Conservation (phyloP, 345 rosid species). For the Salix dunnii region DNA sequence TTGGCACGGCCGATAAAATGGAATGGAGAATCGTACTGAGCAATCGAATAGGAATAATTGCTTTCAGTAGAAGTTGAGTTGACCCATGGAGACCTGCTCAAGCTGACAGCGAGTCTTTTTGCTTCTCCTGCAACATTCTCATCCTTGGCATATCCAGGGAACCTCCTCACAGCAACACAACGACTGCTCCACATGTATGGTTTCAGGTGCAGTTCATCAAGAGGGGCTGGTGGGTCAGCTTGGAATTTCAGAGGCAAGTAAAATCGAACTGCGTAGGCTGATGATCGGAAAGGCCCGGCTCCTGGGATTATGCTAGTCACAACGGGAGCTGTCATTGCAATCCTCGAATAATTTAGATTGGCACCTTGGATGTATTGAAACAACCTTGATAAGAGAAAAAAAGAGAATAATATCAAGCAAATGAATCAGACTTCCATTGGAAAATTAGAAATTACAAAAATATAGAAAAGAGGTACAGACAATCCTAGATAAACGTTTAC, state of each 20-base stretch:
- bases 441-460: background rate
- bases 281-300: constrained; percentile 58
- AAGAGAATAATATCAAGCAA: background rate
- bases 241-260: constrained; percentile 60
- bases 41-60: constrained; percentile 51
- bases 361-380: constrained; percentile 70
- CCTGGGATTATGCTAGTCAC: constrained; percentile 62
- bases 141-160: constrained; percentile 61
- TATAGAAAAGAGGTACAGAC: background rate
- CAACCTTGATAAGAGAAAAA: constrained; percentile 30
- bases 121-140: constrained; percentile 43
- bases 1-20: constrained; percentile 50
- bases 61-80: constrained; percentile 36
- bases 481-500: background rate
- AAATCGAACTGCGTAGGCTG: constrained; percentile 45
- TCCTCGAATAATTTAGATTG: constrained; percentile 57
- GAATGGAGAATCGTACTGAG: constrained; percentile 63
- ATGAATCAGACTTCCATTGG: background rate
- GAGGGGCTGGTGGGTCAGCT: constrained; percentile 52
- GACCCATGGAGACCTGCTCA: constrained; percentile 55
- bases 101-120: constrained; percentile 47
- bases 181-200: constrained; percentile 40
- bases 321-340: constrained; percentile 60
- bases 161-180: constrained; percentile 54
- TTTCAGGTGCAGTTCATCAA: constrained; percentile 48